Base-by-base conservation (phyloP, 2,329 filamentous ascomycete species). In the Cryphonectria radicalis region DNA sequence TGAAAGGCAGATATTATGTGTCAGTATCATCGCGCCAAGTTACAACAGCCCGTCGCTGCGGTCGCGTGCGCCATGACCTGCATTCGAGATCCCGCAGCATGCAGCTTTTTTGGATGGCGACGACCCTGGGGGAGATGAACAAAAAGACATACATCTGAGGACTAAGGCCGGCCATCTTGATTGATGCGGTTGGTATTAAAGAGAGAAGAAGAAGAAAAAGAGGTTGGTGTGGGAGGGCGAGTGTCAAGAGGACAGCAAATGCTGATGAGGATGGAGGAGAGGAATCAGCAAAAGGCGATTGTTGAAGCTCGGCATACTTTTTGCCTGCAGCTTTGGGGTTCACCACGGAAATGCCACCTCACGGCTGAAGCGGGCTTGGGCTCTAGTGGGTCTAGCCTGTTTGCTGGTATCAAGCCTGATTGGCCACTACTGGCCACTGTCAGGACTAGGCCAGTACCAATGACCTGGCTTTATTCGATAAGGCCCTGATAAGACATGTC, bases 121-220 rank as follows among this genome's bases (percentile, higher is more conserved):
- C 42, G 46, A 8, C 6, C 1, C 10, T 11, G 1, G 7, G 28
- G 19, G 25, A 40, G 25, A 42, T n/a, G 53, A 59, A 59, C 64
- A 28, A 28, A 59, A 37, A 19, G 25, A 80, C 88, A 79, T 84
- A 91, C 90, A 91, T 84, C 81, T 91, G 90, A 77, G 90, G 86
- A 78, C 85, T 89, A 77, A 92, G 82, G 72, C 82, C 82, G 77
- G 82, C 88, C 89, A 91, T 91, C 81, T 82, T 89, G 80, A 75
- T 25, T 7, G 25, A 17, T 59, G 25, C 32, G 1, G 13, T 32
- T 17, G 55, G 8, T 14, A 7, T 13, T 17, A 7, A 59, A 28
- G 5, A 32, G 7, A 32, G 5, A 6, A 13, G 28, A 14, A 28
- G 13, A 28, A 28, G 14, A 8, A 14, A 11, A 42, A 57, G 35